These are phyloP conservation scores for Malassezia pachydermatis DNA, from an alignment of 1,284 basidiomycete species.

Conservation along the genomic window DNA sequence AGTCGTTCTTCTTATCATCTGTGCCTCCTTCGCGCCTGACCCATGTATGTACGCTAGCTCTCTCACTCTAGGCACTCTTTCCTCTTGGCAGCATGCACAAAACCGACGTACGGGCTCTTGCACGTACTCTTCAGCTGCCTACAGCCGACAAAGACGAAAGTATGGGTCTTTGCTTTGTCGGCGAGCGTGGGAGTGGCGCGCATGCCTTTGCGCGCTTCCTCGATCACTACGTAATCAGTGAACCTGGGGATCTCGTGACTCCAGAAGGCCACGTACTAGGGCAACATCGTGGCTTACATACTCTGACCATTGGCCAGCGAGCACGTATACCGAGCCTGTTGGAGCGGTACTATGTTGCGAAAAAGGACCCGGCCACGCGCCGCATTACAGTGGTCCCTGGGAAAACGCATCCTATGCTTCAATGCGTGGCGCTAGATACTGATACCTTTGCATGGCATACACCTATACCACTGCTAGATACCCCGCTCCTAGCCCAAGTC, in stretches of 20 bases:
- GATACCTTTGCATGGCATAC: conserved; percentile 22
- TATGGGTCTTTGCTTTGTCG: conserved; percentile 96
- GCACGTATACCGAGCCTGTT: conserved; percentile 60
- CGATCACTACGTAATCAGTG: conserved; percentile 62
- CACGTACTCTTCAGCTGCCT: conserved; percentile 58
- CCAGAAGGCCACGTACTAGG: conserved; percentile 57
- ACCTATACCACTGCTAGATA: conserved; percentile 48
- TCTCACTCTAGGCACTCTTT: conserved; percentile 54
- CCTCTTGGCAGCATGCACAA: conserved; percentile 34
- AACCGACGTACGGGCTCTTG: conserved; percentile 66
- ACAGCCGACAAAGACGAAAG: conserved; percentile 74
- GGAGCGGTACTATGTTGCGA: conserved; percentile 63
- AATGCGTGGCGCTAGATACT: conserved; percentile 42
- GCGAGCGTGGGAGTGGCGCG: conserved; percentile 56
- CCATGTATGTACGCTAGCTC: conserved; percentile 51
- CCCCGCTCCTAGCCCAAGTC: conserved; percentile 60
- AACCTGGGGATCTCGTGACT: conserved; percentile 61
- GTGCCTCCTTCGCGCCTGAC: conserved; percentile 28
- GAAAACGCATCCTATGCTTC: conserved; percentile 61
- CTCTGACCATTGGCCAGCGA: conserved; percentile 75
- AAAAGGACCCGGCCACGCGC: conserved; percentile 60
- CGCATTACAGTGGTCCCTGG: conserved; percentile 66
- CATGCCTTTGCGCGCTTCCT: conserved; percentile 21
- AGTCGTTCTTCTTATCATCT: conserved; percentile 77
- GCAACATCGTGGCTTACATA: conserved; percentile 68